Percentiles rank a stretch among this genome's conserved stretches.
Evolutionary conservation across 139 green algal species (phyloP).

Genomic region (Coelastrella sp.): DNA sequence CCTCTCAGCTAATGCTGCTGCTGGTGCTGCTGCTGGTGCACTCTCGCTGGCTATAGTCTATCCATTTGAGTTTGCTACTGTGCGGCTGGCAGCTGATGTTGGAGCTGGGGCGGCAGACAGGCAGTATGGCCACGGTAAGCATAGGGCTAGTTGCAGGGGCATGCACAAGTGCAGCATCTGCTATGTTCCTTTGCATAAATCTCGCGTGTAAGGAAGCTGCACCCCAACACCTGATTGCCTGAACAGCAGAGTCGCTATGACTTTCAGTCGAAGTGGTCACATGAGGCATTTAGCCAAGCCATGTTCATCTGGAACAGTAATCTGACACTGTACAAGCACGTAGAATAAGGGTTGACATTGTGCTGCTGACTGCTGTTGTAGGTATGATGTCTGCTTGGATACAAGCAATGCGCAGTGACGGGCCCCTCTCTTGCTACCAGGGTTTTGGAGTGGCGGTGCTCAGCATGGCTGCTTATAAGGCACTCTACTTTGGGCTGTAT

Average conservation of each 20-base stretch:
- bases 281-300: too few species aligned
- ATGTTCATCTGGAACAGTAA: background rate
- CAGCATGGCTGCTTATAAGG: conserved; percentile 61
- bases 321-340: background rate
- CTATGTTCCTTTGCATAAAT: too few species aligned
- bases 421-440: conserved; percentile 51
- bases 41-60: conserved; percentile 58
- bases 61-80: conserved; percentile 61
- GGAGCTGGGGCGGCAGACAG: conserved; percentile 8
- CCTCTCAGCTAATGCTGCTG: background rate
- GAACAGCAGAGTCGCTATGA: background rate
- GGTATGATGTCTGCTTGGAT: conserved; percentile 39
- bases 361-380: background rate
- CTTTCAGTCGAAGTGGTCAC: too few species aligned
- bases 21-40: conserved; percentile 52
- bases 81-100: conserved; percentile 46
- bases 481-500: conserved; percentile 66
- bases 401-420: conserved; percentile 39
- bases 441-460: conserved; percentile 49
- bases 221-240: background rate
- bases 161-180: background rate
- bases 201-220: background rate
- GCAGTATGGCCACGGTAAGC: conserved; percentile 43
- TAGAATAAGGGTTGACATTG: background rate
- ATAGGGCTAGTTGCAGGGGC: background rate